These are phyloP conservation scores for Tetracentron sinense DNA, from an alignment of 164 flowering plant genomes.

Conservation along the genomic window DNA sequence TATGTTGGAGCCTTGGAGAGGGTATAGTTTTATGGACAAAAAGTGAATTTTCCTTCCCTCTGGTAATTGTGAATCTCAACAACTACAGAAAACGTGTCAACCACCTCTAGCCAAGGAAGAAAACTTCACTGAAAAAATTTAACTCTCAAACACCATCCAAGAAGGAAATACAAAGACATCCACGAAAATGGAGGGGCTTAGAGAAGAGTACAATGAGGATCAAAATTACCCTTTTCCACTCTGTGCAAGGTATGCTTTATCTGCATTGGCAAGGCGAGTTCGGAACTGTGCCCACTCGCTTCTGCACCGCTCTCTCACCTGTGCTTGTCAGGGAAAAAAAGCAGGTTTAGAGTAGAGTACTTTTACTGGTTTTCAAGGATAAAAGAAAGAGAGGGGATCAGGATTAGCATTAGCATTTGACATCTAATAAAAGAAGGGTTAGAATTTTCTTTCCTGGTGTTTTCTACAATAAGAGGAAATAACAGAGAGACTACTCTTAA, in stretches of 20 bases:
- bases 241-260: conserved; percentile 49
- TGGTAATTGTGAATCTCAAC: conserved; percentile 2
- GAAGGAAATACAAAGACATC: background rate
- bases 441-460: no score
- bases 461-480: background rate
- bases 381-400: background rate
- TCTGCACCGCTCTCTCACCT: conserved; percentile 88
- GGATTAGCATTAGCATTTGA: no score
- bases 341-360: background rate
- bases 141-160: conserved; percentile 1
- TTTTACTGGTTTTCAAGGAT: background rate
- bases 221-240: conserved; percentile 22
- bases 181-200: background rate
- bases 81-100: no score
- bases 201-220: background rate
- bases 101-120: conserved; percentile 8
- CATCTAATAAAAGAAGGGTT: background rate
- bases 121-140: conserved; percentile 21
- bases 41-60: conserved; percentile 20
- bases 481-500: background rate
- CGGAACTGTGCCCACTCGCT: conserved; percentile 78
- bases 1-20: no score
- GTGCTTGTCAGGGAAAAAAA: conserved; percentile 1
- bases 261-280: conserved; percentile 65
- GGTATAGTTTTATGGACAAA: conserved; percentile 22